Conservation (phyloP, 2,329 filamentous ascomycete species). For the Claviceps quebecensis region DNA sequence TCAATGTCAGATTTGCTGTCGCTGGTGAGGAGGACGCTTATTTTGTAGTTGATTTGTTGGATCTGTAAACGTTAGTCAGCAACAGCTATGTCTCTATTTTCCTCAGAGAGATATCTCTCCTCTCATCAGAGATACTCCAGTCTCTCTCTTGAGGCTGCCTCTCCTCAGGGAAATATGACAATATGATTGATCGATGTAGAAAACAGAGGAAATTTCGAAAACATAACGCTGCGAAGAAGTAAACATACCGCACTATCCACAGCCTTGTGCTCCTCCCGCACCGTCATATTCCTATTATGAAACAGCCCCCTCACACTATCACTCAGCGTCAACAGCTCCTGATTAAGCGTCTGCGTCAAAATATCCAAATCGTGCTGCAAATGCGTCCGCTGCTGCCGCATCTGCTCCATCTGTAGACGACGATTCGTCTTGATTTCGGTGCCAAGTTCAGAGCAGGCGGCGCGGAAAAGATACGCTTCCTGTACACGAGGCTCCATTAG, state of each 20-base stretch:
- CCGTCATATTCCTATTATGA: slow-evolving; percentile 87
- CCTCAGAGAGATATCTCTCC: neutral
- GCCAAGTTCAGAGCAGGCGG: slow-evolving; percentile 80
- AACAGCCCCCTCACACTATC: slow-evolving; percentile 94
- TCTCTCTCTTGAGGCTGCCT: neutral
- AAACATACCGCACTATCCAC: slow-evolving; percentile 62
- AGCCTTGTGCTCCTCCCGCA: slow-evolving; percentile 72
- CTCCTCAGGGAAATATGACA: neutral
- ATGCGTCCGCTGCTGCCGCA: slow-evolving; percentile 69
- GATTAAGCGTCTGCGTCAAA: slow-evolving; percentile 66
- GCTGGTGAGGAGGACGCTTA: slow-evolving; percentile 77
- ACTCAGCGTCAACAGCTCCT: slow-evolving; percentile 68
- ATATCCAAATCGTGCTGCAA: slow-evolving; percentile 96
- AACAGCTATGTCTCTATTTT: neutral
- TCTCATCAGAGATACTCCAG: neutral
- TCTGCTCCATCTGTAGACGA: slow-evolving; percentile 62
- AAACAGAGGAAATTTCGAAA: no score
- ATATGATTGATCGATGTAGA: no score
- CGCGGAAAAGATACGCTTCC: slow-evolving; percentile 85
- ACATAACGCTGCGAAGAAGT: no score
- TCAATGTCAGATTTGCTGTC: slow-evolving; percentile 90
- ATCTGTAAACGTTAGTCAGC: slow-evolving; percentile 37
- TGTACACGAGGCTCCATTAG: slow-evolving; percentile 13
- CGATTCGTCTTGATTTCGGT: slow-evolving; percentile 74
- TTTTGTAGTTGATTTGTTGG: slow-evolving; percentile 92